Conservation (phyloP, 805 yeast genomes). For the Schwanniomyces sp. region DNA sequence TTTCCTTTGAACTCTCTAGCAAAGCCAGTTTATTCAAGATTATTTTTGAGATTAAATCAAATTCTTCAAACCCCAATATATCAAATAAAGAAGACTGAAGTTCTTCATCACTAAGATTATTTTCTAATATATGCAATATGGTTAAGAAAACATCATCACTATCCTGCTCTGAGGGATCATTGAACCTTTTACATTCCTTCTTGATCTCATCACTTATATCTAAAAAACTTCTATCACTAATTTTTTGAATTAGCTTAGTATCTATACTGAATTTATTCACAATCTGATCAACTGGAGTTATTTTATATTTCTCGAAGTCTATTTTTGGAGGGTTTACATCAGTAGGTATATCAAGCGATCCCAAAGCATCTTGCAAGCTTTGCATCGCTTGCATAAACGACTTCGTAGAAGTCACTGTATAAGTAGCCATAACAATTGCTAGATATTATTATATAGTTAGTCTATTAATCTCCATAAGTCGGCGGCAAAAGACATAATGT, state of each 20-base stretch:
- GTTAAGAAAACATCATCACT: constrained; percentile 23
- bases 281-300: constrained; percentile 27
- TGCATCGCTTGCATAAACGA: constrained; percentile 81
- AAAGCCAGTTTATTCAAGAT: constrained; percentile 43
- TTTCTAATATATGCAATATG: constrained; percentile 30
- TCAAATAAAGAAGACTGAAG: constrained; percentile 76
- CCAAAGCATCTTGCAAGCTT: constrained; percentile 56
- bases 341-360: constrained; percentile 19
- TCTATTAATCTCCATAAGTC: not conserved
- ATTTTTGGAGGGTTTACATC: constrained; percentile 32
- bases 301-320: constrained; percentile 32
- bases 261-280: constrained; percentile 42
- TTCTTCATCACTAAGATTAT: constrained; percentile 50
- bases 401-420: constrained; percentile 60
- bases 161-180: constrained; percentile 30
- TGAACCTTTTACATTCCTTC: constrained; percentile 31
- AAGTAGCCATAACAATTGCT: constrained; percentile 30
- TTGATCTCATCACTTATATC: constrained; percentile 20
- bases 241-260: constrained; percentile 18
- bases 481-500: not conserved
- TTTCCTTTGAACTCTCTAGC: constrained; percentile 9
- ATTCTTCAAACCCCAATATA: constrained; percentile 79
- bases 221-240: constrained; percentile 18
- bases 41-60: constrained; percentile 72
- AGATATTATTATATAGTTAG: not conserved